Percentiles rank a stretch among this genome's conserved stretches.
Conservation (phyloP, 1,284 basidiomycete species). For the Apiotrichum laibachii region DNA sequence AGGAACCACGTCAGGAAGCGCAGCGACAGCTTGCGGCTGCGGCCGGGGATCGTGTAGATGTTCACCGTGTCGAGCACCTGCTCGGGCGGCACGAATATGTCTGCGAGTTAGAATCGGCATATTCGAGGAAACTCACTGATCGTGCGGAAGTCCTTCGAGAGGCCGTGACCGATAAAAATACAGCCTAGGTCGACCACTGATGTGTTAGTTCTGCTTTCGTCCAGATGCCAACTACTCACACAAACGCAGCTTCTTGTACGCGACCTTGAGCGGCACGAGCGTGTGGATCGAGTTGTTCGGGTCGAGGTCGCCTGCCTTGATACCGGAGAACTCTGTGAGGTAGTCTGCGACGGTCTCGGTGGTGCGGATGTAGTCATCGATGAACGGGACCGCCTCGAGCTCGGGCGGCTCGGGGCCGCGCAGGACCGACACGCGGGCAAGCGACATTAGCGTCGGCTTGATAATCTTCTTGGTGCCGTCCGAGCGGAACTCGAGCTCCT, state of each 20-base stretch:
- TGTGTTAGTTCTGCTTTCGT: slow-evolving; percentile 6
- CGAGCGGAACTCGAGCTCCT: slow-evolving; percentile 91
- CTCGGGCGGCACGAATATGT: slow-evolving; percentile 90
- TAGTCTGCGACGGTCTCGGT: slow-evolving; percentile 95
- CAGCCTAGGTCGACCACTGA: slow-evolving; percentile 86
- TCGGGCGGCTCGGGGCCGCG: slow-evolving; percentile 67
- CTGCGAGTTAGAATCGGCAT: slow-evolving; percentile 52
- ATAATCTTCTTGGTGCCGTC: slow-evolving; percentile 92
- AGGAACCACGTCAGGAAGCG: slow-evolving; percentile 93
- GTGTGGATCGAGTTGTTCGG: slow-evolving; percentile 79
- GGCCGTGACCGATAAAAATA: slow-evolving; percentile 94
- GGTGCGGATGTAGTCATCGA: slow-evolving; percentile 96
- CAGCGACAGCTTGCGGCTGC: slow-evolving; percentile 85
- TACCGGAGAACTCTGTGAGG: slow-evolving; percentile 93
- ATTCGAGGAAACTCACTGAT: slow-evolving; percentile 69
- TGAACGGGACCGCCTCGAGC: slow-evolving; percentile 83
- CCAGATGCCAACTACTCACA: slow-evolving; percentile 32
- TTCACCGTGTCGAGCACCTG: slow-evolving; percentile 98
- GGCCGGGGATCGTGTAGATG: slow-evolving; percentile 77
- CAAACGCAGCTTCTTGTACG: slow-evolving; percentile 95
- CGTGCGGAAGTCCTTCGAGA: slow-evolving; percentile 99
- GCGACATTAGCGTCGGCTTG: slow-evolving; percentile 81
- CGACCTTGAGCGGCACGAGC: slow-evolving; percentile 88
- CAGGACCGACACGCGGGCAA: slow-evolving; percentile 92
- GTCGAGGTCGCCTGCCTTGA: slow-evolving; percentile 89